A percentile compares a stretch with the other conserved stretches of the same genome.
Evolutionary conservation across 257 asterid species (phyloP).

Genomic region (Lithospermum erythrorhizon): DNA sequence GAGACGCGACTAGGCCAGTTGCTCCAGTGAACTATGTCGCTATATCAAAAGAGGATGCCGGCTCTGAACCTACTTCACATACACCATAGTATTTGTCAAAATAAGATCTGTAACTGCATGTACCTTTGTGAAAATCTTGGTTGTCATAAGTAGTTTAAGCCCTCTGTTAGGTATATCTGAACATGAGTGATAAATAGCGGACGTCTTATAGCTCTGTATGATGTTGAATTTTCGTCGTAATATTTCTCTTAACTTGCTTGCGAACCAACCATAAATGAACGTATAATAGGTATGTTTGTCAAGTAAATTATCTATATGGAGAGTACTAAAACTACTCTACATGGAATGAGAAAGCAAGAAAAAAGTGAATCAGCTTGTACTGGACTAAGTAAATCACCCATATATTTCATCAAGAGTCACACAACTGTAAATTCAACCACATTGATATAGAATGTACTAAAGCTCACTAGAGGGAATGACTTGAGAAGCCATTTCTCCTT

Average conservation of each 20-base stretch:
- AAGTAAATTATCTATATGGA: too few relatives aligned
- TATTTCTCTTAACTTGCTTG: too few relatives aligned
- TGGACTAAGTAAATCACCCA: background rate
- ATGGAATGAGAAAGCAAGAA: too few relatives aligned
- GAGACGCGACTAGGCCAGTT: constrained; percentile 38
- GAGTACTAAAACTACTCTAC: too few relatives aligned
- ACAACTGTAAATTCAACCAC: background rate
- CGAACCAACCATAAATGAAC: too few relatives aligned
- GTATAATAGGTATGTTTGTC: too few relatives aligned
- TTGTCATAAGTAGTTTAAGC: constrained; percentile 21
- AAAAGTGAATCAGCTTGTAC: too few relatives aligned
- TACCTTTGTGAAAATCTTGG: constrained; percentile 10
- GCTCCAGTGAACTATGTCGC: constrained; percentile 79
- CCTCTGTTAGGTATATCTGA: constrained; percentile 18
- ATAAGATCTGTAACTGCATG: constrained; percentile 6
- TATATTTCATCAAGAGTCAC: background rate
- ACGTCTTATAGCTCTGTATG: constrained; percentile 3
- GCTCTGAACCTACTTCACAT: constrained; percentile 28
- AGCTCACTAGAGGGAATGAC: background rate
- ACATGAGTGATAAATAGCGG: constrained; percentile 6
- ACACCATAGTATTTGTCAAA: constrained; percentile 20
- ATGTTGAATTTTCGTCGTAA: background rate
- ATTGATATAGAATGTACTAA: background rate
- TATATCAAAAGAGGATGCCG: constrained; percentile 51
- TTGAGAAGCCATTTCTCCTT: background rate